Evolutionary conservation across 2,329 filamentous ascomycete genomes (phyloP).

Genomic region (Rhynchosporium graminicola): DNA sequence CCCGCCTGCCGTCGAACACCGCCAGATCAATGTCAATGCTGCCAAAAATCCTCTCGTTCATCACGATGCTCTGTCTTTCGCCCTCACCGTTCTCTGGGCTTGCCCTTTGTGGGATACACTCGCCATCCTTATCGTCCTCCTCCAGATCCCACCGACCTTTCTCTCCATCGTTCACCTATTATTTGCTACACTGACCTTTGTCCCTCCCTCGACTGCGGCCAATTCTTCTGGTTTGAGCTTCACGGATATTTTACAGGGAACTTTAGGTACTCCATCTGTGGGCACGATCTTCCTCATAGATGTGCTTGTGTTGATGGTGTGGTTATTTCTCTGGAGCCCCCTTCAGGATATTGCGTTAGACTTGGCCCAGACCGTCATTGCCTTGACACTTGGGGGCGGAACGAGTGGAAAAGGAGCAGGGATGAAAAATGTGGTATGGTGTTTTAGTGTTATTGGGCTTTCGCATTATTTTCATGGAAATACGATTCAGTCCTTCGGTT

Average conservation of each 20-base stretch:
- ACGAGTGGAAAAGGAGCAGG: conserved; percentile 68
- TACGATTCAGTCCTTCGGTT: conserved; percentile 34
- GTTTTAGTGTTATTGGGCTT: conserved; percentile 62
- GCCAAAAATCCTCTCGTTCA: conserved; percentile 68
- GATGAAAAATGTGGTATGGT: conserved; percentile 70
- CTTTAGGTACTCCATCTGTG: conserved; percentile 81
- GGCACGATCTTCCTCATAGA: conserved; percentile 85
- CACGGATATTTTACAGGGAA: conserved; percentile 88
- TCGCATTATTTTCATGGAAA: conserved; percentile 38
- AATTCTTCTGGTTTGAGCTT: conserved; percentile 66
- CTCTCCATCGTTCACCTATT: conserved; percentile 88
- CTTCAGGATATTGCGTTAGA: conserved; percentile 87
- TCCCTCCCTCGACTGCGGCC: conserved; percentile 78
- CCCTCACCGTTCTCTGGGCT: conserved; percentile 82
- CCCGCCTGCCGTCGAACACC: conserved; percentile 51
- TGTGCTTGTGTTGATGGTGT: conserved; percentile 77
- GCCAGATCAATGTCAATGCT: conserved; percentile 70
- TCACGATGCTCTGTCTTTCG: conserved; percentile 73
- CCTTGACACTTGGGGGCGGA: conserved; percentile 84
- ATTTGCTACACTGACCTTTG: conserved; percentile 90
- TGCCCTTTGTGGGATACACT: conserved; percentile 94
- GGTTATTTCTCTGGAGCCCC: conserved; percentile 85
- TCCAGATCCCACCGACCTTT: conserved; percentile 86
- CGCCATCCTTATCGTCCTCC: conserved; percentile 92
- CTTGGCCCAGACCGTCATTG: conserved; percentile 89